Conservation (phyloP, 805 yeast genomes). For the Torulaspora microellipsoides region DNA sequence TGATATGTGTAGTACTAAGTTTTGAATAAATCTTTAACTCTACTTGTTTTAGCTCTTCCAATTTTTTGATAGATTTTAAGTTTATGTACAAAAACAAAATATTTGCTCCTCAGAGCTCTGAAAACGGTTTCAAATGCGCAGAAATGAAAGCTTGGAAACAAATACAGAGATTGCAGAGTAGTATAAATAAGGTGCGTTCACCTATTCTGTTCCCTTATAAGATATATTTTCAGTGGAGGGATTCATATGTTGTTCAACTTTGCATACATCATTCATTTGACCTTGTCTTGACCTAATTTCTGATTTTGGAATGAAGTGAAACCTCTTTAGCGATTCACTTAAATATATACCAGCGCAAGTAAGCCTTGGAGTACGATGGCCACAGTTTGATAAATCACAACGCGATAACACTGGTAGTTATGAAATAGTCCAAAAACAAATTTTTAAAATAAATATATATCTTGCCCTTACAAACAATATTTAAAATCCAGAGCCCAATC, state of each 20-base stretch:
- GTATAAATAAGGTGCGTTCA: too few species aligned
- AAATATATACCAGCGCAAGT: too few species aligned
- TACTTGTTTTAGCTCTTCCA: neutral
- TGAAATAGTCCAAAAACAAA: neutral
- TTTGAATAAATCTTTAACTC: neutral
- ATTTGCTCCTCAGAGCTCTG: neutral
- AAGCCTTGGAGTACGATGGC: neutral
- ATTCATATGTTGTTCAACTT: too few species aligned
- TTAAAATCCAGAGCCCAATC: constrained; percentile 25
- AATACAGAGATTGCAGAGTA: too few species aligned
- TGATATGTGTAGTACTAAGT: constrained; percentile 1
- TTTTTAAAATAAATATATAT: neutral
- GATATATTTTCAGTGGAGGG: too few species aligned
- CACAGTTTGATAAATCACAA: neutral
- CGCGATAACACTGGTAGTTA: neutral
- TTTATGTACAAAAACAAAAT: neutral
- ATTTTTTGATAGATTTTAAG: neutral
- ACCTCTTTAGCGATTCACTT: too few species aligned
- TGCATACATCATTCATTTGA: too few species aligned
- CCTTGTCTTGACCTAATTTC: too few species aligned
- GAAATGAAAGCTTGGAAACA: neutral
- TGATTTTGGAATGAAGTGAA: too few species aligned
- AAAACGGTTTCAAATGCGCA: too few species aligned
- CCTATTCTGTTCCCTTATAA: too few species aligned
- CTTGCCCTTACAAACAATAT: constrained; percentile 18